Evolutionary conservation across 208 protist genomes (phyloP).

Genomic region (Giardia duodenalis): DNA sequence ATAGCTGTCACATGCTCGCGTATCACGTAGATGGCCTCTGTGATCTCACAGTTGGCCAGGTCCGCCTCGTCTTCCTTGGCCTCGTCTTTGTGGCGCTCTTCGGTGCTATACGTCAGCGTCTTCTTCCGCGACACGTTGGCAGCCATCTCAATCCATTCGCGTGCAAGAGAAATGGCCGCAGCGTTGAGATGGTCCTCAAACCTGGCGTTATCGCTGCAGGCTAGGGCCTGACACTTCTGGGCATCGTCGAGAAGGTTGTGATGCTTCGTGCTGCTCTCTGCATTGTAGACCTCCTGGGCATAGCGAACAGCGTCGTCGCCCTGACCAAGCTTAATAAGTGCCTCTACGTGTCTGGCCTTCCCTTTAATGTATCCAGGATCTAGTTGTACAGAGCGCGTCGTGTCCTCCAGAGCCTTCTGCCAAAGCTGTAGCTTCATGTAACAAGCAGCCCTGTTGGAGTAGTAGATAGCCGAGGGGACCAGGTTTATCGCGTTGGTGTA

Average conservation of each 20-base stretch:
- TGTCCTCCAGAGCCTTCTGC: not conserved
- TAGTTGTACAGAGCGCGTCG: not conserved
- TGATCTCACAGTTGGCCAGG: not conserved
- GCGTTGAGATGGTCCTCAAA: not conserved
- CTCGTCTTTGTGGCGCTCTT: not conserved
- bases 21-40: not conserved
- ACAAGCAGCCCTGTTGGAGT: constrained; percentile 12
- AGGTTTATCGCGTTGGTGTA: not conserved
- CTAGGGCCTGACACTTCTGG: not conserved
- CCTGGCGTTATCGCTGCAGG: too few relatives aligned
- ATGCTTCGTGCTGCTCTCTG: not conserved
- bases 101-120: not conserved
- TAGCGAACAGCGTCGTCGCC: not conserved
- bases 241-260: not conserved
- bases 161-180: not conserved
- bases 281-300: not conserved
- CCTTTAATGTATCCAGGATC: constrained; percentile 10
- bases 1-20: not conserved
- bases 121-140: not conserved
- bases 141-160: not conserved
- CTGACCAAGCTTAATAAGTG: not conserved
- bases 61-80: not conserved
- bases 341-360: not conserved
- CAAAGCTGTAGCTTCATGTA: not conserved
- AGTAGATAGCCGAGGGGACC: not conserved